Evolutionary conservation across 2,329 filamentous ascomycete genomes (phyloP).

Genomic region (Hirsutella rhossiliensis): DNA sequence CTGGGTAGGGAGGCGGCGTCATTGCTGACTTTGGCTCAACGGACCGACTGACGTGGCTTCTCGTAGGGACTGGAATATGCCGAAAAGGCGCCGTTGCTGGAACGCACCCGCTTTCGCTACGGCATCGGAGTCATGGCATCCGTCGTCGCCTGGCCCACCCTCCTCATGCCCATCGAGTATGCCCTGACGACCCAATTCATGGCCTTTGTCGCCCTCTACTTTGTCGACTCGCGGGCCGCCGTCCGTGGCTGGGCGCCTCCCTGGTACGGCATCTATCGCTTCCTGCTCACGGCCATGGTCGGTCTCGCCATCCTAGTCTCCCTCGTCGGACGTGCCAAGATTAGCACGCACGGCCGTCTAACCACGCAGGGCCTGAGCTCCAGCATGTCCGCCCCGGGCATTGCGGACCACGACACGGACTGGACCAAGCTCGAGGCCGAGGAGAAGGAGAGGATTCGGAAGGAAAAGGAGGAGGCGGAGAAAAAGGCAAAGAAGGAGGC

Average conservation of each 20-base stretch:
- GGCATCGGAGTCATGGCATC: slow-evolving; percentile 71
- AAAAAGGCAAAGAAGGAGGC: slow-evolving; percentile 21
- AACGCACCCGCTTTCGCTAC: slow-evolving; percentile 68
- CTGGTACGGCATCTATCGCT: slow-evolving; percentile 87
- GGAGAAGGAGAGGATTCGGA: slow-evolving; percentile 24
- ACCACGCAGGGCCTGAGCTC: slow-evolving; percentile 23
- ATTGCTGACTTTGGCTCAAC: background rate
- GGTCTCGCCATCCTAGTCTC: slow-evolving; percentile 71
- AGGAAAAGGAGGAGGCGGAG: slow-evolving; percentile 25
- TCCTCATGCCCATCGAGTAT: slow-evolving; percentile 72
- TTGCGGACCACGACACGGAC: slow-evolving; percentile 24
- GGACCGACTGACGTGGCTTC: background rate
- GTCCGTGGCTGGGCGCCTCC: slow-evolving; percentile 64
- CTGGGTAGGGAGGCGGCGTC: slow-evolving; percentile 52
- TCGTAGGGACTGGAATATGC: slow-evolving; percentile 65
- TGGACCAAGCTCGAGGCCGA: slow-evolving; percentile 33
- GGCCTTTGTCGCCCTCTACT: slow-evolving; percentile 77
- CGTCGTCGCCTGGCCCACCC: slow-evolving; percentile 78
- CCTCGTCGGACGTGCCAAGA: slow-evolving; percentile 71
- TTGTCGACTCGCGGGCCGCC: slow-evolving; percentile 64
- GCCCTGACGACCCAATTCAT: slow-evolving; percentile 78
- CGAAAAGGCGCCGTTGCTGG: slow-evolving; percentile 44
- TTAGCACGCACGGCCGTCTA: slow-evolving; percentile 28
- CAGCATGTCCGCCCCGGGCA: slow-evolving; percentile 22
- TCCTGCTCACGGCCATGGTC: slow-evolving; percentile 83